phyloP scores from a whole-genome alignment of 2,329 filamentous ascomycete species.

The Bimuria novae-zelandiae region DNA sequence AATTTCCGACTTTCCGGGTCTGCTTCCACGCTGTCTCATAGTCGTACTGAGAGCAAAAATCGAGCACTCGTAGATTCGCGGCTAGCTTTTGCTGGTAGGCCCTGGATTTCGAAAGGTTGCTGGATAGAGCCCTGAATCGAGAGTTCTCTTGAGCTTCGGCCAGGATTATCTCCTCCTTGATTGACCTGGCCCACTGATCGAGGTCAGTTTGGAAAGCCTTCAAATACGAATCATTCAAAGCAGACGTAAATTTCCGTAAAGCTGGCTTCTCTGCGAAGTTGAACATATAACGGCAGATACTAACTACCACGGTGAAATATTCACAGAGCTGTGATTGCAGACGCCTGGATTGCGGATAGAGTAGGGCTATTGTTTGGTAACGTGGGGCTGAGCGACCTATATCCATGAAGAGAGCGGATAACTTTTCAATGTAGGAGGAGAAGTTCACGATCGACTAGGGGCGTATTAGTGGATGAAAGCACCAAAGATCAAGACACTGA shows the following conservation, averaged over 20 bases:
- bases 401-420: conserved; percentile 50
- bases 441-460: conserved; percentile 37
- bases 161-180: conserved; percentile 42
- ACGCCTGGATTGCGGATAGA: conserved; percentile 47
- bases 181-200: conserved; percentile 39
- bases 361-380: conserved; percentile 45
- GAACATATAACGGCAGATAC: conserved; percentile 45
- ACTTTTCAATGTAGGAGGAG: conserved; percentile 47
- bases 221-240: conserved; percentile 39
- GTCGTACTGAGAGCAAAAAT: conserved; percentile 50
- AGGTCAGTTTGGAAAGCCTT: conserved; percentile 43
- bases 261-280: conserved; percentile 41
- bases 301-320: conserved; percentile 50
- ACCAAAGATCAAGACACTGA: conserved; percentile 40
- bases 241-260: conserved; percentile 36
- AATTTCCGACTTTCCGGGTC: conserved; percentile 46
- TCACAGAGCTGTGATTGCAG: conserved; percentile 46
- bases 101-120: neutral
- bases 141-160: conserved; percentile 36
- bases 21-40: conserved; percentile 50
- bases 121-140: neutral
- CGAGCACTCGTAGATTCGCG: conserved; percentile 36
- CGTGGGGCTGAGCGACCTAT: conserved; percentile 48
- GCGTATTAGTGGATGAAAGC: conserved; percentile 25
- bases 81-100: conserved; percentile 9